Percentiles rank a stretch among this genome's conserved stretches.
Evolutionary conservation across 257 asterid species (phyloP).

Genomic region (Solanum ahanhuiri): DNA sequence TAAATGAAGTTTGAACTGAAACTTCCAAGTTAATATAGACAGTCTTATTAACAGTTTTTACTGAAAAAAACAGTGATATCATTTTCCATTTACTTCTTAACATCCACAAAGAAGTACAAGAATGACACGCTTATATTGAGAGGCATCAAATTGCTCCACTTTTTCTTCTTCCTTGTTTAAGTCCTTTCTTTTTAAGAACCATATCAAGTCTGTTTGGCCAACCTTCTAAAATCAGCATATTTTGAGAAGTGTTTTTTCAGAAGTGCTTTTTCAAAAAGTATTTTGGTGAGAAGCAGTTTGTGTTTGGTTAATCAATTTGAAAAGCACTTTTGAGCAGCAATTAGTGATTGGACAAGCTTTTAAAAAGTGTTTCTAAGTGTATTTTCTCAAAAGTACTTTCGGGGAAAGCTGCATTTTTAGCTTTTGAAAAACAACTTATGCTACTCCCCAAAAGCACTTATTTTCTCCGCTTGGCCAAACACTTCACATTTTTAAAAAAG

Average conservation of each 20-base stretch:
- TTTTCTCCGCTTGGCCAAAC: background rate
- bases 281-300: background rate
- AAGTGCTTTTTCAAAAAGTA: background rate
- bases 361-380: background rate
- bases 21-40: background rate
- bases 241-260: background rate
- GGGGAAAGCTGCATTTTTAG: background rate
- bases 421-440: background rate
- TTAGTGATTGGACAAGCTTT: background rate
- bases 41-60: background rate
- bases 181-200: background rate
- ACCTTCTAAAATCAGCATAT: background rate
- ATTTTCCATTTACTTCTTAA: background rate
- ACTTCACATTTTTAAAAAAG: background rate
- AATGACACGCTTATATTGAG: background rate
- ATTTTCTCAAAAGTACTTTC: background rate
- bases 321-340: background rate
- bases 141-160: background rate
- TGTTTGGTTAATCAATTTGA: background rate
- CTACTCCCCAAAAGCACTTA: background rate
- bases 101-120: background rate
- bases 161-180: background rate
- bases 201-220: background rate
- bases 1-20: background rate
- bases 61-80: background rate